Evolutionary conservation across 2,329 filamentous ascomycete genomes (phyloP).

Genomic region (Fusarium abutilonis): DNA sequence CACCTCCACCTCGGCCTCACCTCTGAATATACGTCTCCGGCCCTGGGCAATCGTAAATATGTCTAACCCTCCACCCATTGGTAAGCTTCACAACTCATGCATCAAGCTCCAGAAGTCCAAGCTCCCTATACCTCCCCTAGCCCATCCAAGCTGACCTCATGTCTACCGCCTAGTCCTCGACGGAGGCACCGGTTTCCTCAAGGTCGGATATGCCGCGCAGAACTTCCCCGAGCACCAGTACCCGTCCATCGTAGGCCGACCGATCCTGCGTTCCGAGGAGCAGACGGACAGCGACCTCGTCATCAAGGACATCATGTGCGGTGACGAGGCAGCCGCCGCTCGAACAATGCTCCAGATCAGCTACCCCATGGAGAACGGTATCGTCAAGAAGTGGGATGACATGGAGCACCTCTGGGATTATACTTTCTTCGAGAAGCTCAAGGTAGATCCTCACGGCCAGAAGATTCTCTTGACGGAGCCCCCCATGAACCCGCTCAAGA

Average conservation of each 20-base stretch:
- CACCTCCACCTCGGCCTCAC: conserved; percentile 34
- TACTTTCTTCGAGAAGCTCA: conserved; percentile 97
- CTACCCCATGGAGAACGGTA: conserved; percentile 99
- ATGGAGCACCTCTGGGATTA: conserved; percentile 99
- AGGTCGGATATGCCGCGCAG: conserved; percentile 98
- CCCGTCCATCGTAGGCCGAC: conserved; percentile 96
- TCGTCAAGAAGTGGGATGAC: conserved; percentile 99
- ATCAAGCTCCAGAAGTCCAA: conserved; percentile 25
- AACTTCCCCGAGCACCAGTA: conserved; percentile 99
- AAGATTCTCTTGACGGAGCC: conserved; percentile 98
- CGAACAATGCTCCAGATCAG: conserved; percentile 98
- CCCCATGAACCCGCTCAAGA: conserved; percentile 96
- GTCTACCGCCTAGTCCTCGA: conserved; percentile 79
- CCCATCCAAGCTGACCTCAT: conserved; percentile 37
- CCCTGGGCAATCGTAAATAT: conserved; percentile 52
- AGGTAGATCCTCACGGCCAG: conserved; percentile 86
- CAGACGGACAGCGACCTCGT: conserved; percentile 69
- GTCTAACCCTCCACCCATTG: conserved; percentile 64
- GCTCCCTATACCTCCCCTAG: conserved; percentile 11
- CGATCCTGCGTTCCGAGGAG: conserved; percentile 97
- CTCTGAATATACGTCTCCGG: conserved; percentile 16
- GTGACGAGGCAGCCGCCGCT: conserved; percentile 95
- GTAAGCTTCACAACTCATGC: conserved; percentile 51
- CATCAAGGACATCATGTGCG: conserved; percentile 99
- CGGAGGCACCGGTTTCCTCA: conserved; percentile 99